Conservation (phyloP, 192 early-diverging fungal genomes). For the Backusella psychrophila region DNA sequence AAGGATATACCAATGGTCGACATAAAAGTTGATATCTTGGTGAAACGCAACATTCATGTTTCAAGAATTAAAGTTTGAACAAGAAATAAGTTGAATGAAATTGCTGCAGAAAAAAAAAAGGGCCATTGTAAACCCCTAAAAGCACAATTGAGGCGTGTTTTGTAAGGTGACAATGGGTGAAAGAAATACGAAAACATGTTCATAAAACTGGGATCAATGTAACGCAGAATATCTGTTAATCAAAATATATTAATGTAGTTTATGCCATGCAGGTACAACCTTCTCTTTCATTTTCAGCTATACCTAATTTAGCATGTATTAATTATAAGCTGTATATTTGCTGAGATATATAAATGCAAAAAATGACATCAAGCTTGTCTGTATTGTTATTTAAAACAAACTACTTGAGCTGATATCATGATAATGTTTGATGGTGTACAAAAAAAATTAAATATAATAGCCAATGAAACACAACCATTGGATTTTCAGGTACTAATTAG, state of each 20-base stretch:
- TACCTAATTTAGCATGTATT: background rate
- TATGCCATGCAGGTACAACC: background rate
- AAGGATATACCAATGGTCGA: too few relatives aligned
- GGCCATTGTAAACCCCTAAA: background rate
- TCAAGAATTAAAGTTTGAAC: background rate
- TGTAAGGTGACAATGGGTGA: background rate
- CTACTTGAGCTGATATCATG: background rate
- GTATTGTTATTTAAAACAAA: background rate
- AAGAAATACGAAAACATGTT: background rate
- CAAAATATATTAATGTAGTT: background rate
- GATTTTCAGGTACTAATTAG: too few relatives aligned
- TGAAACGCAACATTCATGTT: background rate
- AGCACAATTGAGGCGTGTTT: background rate
- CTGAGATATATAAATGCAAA: background rate
- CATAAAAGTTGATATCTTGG: background rate
- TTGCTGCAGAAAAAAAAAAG: background rate
- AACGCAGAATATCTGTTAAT: background rate
- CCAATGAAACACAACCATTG: too few relatives aligned
- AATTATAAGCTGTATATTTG: background rate
- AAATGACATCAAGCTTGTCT: background rate
- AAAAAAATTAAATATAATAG: too few relatives aligned
- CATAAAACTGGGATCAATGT: conserved; percentile 2
- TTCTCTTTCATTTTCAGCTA: background rate
- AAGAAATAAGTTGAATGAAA: background rate
- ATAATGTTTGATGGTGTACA: background rate